These are phyloP conservation scores for Cyphellophora attinorum DNA, from an alignment of 2,329 filamentous ascomycete species.

Conservation along the genomic window DNA sequence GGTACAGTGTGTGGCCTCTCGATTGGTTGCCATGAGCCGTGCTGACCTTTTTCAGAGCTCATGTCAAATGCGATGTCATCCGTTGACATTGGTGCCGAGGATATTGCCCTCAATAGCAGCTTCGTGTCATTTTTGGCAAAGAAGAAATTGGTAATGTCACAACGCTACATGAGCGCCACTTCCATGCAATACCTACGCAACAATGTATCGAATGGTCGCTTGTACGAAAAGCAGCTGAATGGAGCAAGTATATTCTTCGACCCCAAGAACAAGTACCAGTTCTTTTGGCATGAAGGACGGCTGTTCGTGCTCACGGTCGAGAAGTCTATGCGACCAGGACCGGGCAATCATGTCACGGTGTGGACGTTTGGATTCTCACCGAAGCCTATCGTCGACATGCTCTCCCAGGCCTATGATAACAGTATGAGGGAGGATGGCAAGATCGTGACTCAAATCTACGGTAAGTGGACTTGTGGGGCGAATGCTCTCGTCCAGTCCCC, in stretches of 20 bases:
- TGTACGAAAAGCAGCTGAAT: neutral
- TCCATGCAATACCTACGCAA: slow-evolving; percentile 1
- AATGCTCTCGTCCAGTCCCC: too few relatives aligned
- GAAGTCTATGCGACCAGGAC: neutral
- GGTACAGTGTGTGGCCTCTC: too few relatives aligned
- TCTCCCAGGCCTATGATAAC: slow-evolving; percentile 35
- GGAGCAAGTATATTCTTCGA: neutral
- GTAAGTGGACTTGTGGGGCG: too few relatives aligned
- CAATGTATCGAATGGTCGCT: neutral
- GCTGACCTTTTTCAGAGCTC: too few relatives aligned
- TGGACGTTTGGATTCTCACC: slow-evolving; percentile 21
- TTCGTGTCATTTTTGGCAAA: neutral
- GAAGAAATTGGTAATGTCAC: slow-evolving; percentile 1
- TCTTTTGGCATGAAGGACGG: neutral
- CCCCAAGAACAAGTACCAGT: slow-evolving; percentile 1
- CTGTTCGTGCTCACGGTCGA: slow-evolving; percentile 1
- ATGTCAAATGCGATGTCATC: slow-evolving; percentile 2
- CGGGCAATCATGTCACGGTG: neutral
- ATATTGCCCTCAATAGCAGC: neutral
- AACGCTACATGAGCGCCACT: slow-evolving; percentile 1
- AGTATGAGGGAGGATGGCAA: slow-evolving; percentile 25
- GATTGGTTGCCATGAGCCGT: too few relatives aligned
- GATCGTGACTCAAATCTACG: slow-evolving; percentile 1
- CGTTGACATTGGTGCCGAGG: neutral
- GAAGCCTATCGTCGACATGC: slow-evolving; percentile 37